Evolutionary conservation across 2,329 filamentous ascomycete genomes (phyloP).

Genomic region (Trichoderma atroviride): DNA sequence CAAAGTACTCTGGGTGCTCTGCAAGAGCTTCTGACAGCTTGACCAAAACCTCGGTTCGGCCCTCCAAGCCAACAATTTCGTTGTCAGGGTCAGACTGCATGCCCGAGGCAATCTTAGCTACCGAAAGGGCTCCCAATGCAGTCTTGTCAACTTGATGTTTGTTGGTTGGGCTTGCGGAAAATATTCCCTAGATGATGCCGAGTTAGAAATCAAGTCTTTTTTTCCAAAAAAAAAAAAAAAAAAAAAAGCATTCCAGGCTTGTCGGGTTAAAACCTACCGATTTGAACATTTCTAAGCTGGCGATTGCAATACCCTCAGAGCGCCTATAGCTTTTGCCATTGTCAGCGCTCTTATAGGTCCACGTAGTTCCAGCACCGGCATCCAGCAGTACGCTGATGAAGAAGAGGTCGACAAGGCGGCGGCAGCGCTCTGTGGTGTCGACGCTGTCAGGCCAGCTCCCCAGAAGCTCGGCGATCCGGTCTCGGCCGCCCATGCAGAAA

Average conservation of each 20-base stretch:
- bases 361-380: conserved; percentile 84
- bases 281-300: conserved; percentile 89
- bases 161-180: conserved; percentile 79
- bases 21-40: conserved; percentile 73
- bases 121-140: conserved; percentile 73
- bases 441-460: conserved; percentile 68
- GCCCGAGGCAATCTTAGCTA: conserved; percentile 70
- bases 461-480: conserved; percentile 71
- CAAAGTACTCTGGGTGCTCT: conserved; percentile 81
- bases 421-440: conserved; percentile 73
- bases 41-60: conserved; percentile 77
- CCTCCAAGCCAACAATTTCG: conserved; percentile 81
- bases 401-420: conserved; percentile 76
- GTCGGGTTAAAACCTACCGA: conserved; percentile 45
- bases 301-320: conserved; percentile 84
- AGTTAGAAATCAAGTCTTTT: not conserved
- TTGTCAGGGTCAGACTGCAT: conserved; percentile 84
- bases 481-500: conserved; percentile 77
- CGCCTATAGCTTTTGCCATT: conserved; percentile 80
- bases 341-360: conserved; percentile 91
- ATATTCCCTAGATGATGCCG: conserved; percentile 61
- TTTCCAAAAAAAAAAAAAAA: no score
- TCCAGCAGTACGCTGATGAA: conserved; percentile 79
- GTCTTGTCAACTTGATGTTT: conserved; percentile 88
- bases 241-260: not conserved